Evolutionary conservation across 495 filamentous ascomycete genomes (phyloP).

Genomic region (Pyronema domesticum): DNA sequence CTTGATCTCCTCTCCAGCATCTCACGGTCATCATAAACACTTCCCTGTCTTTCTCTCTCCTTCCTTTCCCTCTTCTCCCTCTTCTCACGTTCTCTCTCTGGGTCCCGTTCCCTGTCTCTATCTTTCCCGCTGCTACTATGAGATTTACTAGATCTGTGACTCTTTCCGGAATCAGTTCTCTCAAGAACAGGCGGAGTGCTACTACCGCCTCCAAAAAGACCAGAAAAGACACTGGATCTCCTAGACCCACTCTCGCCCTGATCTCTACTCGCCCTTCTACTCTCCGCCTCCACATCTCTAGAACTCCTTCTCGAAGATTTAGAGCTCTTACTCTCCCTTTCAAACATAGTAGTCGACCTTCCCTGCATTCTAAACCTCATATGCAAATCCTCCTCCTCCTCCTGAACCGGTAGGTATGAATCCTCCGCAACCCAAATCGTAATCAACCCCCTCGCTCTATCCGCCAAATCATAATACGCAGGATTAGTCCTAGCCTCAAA

Average conservation of each 20-base stretch:
- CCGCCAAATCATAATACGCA: slow-evolving; percentile 49
- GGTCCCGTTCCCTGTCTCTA: background rate
- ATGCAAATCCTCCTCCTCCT: background rate
- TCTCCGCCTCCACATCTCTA: background rate
- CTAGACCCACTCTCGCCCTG: background rate
- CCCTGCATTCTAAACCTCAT: no score
- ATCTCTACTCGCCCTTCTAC: background rate
- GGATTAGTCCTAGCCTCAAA: slow-evolving; percentile 68
- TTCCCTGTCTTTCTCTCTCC: background rate
- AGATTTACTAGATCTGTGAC: background rate
- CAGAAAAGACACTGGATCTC: background rate
- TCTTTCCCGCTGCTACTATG: background rate
- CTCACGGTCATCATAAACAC: background rate
- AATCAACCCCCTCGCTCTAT: slow-evolving; percentile 47
- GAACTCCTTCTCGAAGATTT: background rate
- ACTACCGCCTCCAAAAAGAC: background rate
- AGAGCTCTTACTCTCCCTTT: background rate
- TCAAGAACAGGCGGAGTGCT: background rate
- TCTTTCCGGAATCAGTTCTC: background rate
- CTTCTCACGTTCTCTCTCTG: background rate
- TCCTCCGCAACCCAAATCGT: slow-evolving; percentile 38
- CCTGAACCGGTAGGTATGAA: background rate
- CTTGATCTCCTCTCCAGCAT: background rate
- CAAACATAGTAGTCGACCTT: background rate
- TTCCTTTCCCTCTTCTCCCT: background rate